Percentiles rank a stretch among this genome's conserved stretches.
These are phyloP conservation scores for Prunus salicina DNA, from an alignment of 306 rosid species.

Conservation along the genomic window DNA sequence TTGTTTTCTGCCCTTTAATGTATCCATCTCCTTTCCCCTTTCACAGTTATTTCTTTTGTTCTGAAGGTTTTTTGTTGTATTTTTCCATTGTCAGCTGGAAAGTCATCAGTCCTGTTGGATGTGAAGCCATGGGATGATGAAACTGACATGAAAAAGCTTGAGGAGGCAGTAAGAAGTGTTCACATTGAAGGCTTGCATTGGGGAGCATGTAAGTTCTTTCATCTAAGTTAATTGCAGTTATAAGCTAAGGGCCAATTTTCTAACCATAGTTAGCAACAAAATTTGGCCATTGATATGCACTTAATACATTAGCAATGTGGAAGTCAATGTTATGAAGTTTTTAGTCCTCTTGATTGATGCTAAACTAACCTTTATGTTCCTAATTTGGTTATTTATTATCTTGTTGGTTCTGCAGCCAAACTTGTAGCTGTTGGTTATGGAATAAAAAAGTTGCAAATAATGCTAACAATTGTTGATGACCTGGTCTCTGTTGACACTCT, in stretches of 20 bases:
- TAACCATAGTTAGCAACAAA: neutral
- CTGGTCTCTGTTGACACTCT: too few species aligned
- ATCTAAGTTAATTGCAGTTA: neutral
- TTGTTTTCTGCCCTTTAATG: neutral
- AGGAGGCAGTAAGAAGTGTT: slow-evolving; percentile 85
- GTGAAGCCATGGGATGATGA: slow-evolving; percentile 99
- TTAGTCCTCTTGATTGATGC: neutral
- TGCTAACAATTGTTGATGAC: slow-evolving; percentile 82
- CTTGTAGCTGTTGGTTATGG: slow-evolving; percentile 92
- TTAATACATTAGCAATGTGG: neutral
- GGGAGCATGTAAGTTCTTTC: slow-evolving; percentile 83
- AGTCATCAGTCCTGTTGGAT: slow-evolving; percentile 91
- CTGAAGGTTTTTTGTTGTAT: neutral
- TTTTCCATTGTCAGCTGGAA: slow-evolving; percentile 56
- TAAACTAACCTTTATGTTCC: neutral
- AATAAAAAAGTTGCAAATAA: slow-evolving; percentile 78
- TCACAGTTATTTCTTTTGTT: neutral
- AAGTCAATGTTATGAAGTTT: neutral
- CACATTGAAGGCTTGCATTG: slow-evolving; percentile 74
- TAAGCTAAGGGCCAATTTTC: neutral
- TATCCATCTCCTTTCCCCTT: neutral
- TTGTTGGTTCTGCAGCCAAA: slow-evolving; percentile 53
- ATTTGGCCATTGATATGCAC: neutral
- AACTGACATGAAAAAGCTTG: slow-evolving; percentile 95
- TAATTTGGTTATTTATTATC: neutral